Percentiles rank a stretch among this genome's conserved stretches.
Conservation (phyloP, 441 rosid genomes). For the Adansonia rubrostipa region DNA sequence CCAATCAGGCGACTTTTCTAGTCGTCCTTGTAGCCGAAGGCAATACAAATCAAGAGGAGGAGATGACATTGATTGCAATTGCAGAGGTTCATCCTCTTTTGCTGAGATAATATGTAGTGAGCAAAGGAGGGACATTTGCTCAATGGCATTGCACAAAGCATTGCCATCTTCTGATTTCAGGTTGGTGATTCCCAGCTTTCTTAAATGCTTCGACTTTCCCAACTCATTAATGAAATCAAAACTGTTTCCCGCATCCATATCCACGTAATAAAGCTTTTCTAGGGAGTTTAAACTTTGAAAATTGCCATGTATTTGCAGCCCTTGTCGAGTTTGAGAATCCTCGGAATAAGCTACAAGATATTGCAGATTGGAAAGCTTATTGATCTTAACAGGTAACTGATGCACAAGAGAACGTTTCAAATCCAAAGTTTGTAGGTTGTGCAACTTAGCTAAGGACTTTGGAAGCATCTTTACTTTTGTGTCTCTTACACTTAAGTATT, state of each 20-base stretch:
- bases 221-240: background rate
- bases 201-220: background rate
- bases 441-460: slow-evolving; percentile 25
- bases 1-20: slow-evolving; percentile 21
- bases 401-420: slow-evolving; percentile 2
- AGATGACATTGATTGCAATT: slow-evolving; percentile 10
- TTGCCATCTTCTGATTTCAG: background rate
- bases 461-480: slow-evolving; percentile 28
- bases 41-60: background rate
- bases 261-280: background rate
- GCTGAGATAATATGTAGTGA: background rate
- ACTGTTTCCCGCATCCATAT: background rate
- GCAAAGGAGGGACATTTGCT: background rate
- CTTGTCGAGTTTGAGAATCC: background rate
- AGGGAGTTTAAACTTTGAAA: background rate
- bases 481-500: slow-evolving; percentile 15
- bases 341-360: background rate
- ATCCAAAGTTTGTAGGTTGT: slow-evolving; percentile 24
- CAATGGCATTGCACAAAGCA: slow-evolving; percentile 4
- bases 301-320: background rate
- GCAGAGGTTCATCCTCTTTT: background rate
- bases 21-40: slow-evolving; percentile 1
- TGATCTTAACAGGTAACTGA: slow-evolving; percentile 14
- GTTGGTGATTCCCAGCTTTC: slow-evolving; percentile 17
- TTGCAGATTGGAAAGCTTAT: background rate